Base-by-base conservation (phyloP, 305 asterid genomes). In the Petunia hybrid region DNA sequence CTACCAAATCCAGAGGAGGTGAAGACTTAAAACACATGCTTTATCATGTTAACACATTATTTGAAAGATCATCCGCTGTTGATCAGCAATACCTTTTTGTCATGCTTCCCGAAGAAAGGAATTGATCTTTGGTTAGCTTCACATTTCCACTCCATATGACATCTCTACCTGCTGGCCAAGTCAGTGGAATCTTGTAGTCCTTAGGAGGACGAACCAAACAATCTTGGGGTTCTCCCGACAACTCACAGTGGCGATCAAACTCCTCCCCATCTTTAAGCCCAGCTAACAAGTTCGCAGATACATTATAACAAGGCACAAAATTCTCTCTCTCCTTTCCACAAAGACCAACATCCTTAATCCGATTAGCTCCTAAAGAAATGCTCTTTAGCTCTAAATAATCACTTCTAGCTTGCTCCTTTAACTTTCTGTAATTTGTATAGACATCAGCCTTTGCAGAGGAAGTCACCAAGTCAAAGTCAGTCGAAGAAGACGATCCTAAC, bases 51-150 rank as follows among this genome's bases (percentile, higher is more conserved):
- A 36, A 51, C 35, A 45, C 78, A 35, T 6, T 12, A 51, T 36
- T 73, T 35, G 63, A 35, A 42, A 51, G 45, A 73, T 73, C 63
- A 73, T n/a, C 35, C 45, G 55, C 35, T 57, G 4, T 79, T 76
- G 80, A 75, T 66, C 4, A 59, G 84, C 77, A 86, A 41, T 87
- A 93, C 99, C 99, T 89, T 89, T 96, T 96, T 31, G 97, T 94
- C 98, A 93, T 96, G 90, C 97, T 94, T 75, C 99, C 98, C 1
- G 99, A 96, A 70, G 99, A 94, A 87, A 96, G 98, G 86, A 96
- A 96, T 83, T 96, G 99, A 85, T 94, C 98, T 89, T 94, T 94
- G 84, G 97, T 89, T 81, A 96, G 87, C 91, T 92, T 96, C 85
- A 96, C 98, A 89, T 96, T 96, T 83, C 92, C 99, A 77, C 97